Evolutionary conservation across 2,329 filamentous ascomycete species (phyloP), one percentile per base, ranked within the genome.

Genomic region (Claviceps africana): DNA sequence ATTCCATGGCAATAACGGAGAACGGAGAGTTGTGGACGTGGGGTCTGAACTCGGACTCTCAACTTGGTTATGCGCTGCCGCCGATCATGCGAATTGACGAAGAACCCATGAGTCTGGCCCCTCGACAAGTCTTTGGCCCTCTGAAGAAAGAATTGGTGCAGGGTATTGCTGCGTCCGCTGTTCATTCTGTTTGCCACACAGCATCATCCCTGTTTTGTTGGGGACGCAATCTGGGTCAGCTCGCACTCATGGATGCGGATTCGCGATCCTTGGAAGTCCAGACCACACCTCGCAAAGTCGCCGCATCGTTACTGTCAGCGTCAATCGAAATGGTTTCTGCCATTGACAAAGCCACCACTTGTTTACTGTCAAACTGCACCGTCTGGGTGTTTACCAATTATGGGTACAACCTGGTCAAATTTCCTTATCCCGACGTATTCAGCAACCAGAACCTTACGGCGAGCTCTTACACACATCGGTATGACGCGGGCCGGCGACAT

Each of bases 371-470:
- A 48, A 95, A 89, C 59, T 83, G 86, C 58, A 88, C 89, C 21
- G 88, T 97, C 10, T 94, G 86, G 75, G 84, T 98, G 0, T 95
- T 98, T 60, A 91, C 89, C 1, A 94, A 94, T 58, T 97, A 95
- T 61, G 91, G 91, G 4, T 97, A 95, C 64, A 88, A 89, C n/a
- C 87, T 88, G 57, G 76, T 97, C 51, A 82, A 81, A 46, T 95
- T 97, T 56, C 86, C 88, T 0, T 72, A 87, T 35, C 71, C 73
- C 1, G 86, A 90, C 57, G 78, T 80, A 6, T 83, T 88, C 57
- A 77, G 78, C 21, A 88, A 84, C 54, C 81, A 81, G 55, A 83
- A 85, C 44, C 73, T 91, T 25, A 77, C 78, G 53, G 75, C 79
- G 52, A 81, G 79, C 50, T 83, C 83, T 54, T 64, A 60, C 50